phyloP scores from a whole-genome alignment of 2,329 filamentous ascomycete species.

The Byssochlamys sp. region DNA sequence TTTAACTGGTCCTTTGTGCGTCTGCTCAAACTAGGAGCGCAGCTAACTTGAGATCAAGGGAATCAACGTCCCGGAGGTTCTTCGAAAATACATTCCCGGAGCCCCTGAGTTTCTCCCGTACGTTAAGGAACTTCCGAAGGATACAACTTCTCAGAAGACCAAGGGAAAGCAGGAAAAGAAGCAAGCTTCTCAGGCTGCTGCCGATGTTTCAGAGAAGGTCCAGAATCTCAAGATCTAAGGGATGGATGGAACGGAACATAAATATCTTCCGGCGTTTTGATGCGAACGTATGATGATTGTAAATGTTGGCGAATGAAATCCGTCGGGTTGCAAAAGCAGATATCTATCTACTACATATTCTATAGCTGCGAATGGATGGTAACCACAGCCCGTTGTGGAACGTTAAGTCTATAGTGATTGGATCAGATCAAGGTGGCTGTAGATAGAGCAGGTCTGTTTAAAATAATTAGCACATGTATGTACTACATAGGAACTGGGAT shows the following conservation, averaged over 20 bases:
- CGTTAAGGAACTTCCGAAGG: constrained; percentile 73
- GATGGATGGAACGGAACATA: background rate
- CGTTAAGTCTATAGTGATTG: too few species aligned
- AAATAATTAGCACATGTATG: too few species aligned
- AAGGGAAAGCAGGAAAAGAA: constrained; percentile 32
- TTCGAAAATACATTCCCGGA: constrained; percentile 83
- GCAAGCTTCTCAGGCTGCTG: constrained; percentile 18
- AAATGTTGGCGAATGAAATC: background rate
- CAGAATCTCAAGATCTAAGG: constrained; percentile 31
- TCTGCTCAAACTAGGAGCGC: background rate
- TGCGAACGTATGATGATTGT: constrained; percentile 4
- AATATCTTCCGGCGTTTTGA: background rate
- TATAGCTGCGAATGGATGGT: background rate
- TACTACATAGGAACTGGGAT: too few species aligned
- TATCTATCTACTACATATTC: background rate
- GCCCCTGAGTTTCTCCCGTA: constrained; percentile 83
- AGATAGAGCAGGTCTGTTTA: too few species aligned
- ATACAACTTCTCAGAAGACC: constrained; percentile 53
- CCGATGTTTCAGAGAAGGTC: constrained; percentile 32
- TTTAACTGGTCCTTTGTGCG: constrained; percentile 4
- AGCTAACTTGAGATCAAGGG: constrained; percentile 44
- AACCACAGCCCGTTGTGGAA: background rate
- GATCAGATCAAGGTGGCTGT: too few species aligned
- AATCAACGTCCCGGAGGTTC: constrained; percentile 67
- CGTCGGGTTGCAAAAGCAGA: background rate